Percentiles rank a stretch among this genome's conserved stretches.
phyloP scores from a whole-genome alignment of 2,329 filamentous ascomycete species.

The Aschersonia sp. region DNA sequence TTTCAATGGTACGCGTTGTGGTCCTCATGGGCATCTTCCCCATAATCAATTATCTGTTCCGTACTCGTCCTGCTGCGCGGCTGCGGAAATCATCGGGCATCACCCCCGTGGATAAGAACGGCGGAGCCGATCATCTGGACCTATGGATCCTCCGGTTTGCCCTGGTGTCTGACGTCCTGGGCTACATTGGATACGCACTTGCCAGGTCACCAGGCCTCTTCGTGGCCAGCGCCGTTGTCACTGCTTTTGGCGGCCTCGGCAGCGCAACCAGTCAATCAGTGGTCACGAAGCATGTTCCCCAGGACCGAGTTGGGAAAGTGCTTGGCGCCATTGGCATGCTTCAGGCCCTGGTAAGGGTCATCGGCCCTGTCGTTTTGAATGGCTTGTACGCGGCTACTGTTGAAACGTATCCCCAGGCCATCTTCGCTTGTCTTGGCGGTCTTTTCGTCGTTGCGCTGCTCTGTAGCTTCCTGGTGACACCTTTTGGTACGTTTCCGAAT shows the following conservation, averaged over 20 bases:
- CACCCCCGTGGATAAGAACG: constrained; percentile 30
- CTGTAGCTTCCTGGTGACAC: constrained; percentile 55
- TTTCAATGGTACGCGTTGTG: constrained; percentile 63
- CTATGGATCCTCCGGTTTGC: constrained; percentile 61
- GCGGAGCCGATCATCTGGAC: constrained; percentile 66
- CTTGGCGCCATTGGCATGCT: constrained; percentile 77
- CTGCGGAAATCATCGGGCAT: constrained; percentile 21
- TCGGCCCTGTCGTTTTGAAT: constrained; percentile 74
- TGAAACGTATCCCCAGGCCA: constrained; percentile 59
- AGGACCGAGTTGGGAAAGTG: constrained; percentile 70
- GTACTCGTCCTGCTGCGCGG: constrained; percentile 34
- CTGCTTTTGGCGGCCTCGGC: constrained; percentile 70
- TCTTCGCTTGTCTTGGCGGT: constrained; percentile 60
- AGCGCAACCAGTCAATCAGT: constrained; percentile 72
- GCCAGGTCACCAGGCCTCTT: constrained; percentile 50
- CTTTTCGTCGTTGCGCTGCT: constrained; percentile 54
- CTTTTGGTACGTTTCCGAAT: constrained; percentile 47
- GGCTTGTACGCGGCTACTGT: constrained; percentile 76
- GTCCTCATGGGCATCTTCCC: constrained; percentile 66
- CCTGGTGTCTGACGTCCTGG: constrained; percentile 61
- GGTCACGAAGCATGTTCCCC: constrained; percentile 81
- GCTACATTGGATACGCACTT: constrained; percentile 61
- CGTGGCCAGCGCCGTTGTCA: constrained; percentile 54
- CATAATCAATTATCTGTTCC: constrained; percentile 59
- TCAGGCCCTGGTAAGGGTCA: constrained; percentile 65